Base-by-base conservation (phyloP, 495 filamentous ascomycete species). In the Gamarada debralockiae region DNA sequence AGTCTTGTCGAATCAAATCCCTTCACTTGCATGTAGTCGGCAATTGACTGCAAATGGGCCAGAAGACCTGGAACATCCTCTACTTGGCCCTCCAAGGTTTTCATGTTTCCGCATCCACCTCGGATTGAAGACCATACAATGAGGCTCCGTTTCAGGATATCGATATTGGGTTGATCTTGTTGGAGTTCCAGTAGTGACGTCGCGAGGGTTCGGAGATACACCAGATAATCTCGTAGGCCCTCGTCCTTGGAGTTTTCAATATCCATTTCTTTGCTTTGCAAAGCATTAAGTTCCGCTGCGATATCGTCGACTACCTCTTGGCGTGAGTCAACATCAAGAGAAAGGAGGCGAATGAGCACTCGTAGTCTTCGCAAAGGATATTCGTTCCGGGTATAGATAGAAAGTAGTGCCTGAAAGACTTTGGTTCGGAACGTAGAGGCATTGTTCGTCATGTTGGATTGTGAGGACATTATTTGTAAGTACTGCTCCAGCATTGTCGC, bases 1-100 rank as follows among this genome's bases (percentile, higher is more conserved):
- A 77, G 45, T 41, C 67, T 59, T 13, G 60, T 46, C 9, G 59
- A 47, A 53, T 73, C 77, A 10, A 80, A 68, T 2, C 90, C 90
- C 51, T 86, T 86, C 61, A 92, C 85, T 29, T 85, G 84, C 1
- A 89, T 75, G 58, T 87, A 95, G 49, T 96, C 86, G 17, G 81
- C 77, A n/a, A 91, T 61, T 2, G 81, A 76, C 52, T 82, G 77
- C 10, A 95, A 72, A 50, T 89, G 83, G 31, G 73, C 59, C 10
- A 87, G 52, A 48, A 83, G 80, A 18, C 76, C 74, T 4, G 76
- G 68, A 4, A 79, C 61, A 56, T 90, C 81, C 48, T 88, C 82
- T 31, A 95, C 64, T n/a, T 67, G 66, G 10, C 64, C 61, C n/a
- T 74, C 50, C 15, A 95, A 60, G 1, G 78, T 70, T 9, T 70